Base-by-base conservation (phyloP, 1,284 basidiomycete genomes). In the Thelephora terrestris region DNA sequence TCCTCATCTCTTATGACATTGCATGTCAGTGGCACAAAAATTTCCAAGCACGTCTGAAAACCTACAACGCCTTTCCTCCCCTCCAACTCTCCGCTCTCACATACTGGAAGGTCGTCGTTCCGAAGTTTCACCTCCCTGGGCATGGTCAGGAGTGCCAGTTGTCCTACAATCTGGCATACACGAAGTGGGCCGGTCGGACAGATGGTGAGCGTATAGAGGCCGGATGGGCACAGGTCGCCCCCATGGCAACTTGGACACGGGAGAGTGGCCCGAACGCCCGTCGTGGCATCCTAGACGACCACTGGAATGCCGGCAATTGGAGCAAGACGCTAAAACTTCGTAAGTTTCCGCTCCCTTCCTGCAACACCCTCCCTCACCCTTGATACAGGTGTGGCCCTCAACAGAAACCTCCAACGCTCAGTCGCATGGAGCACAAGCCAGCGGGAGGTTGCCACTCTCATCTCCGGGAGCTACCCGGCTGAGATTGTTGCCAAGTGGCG, bases 1-100 rank as follows among this genome's bases (percentile, higher is more conserved):
- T 21, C 1, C 27, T 64, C 5, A 37, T 65, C 0, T 62, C 62
- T 0, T 69, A 69, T 46, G 63, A 68, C 51, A 63, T 69, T 34
- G 63, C 55, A 0, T 70, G 68, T 47, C 65, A 68, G 46, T 68
- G 58, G 57, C 52, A 20, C 21, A 57, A 53, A 18, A 47, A 59
- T n/a, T 50, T 64, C 34, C 48, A 35, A 32, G 12, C 37, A 5
- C 50, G 55, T 47, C 34, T 57, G 4, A 14, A 46, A 4, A 39
- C 48, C 16, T 34, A 58, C 35, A 24, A 47, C 49, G 9, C 56
- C 57, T n/a, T n/a, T n/a, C 12, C 34, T 36, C n/a, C 34, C n/a
- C 10, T 36, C 12, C 34, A n/a, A n/a, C 24, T 55, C 52, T 3
- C 60, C 55, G 20, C 56, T 55, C 34, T 52, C 50, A 6, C 48